Conservation (phyloP, 805 yeast species). For the Wickerhamomyces bovis region DNA sequence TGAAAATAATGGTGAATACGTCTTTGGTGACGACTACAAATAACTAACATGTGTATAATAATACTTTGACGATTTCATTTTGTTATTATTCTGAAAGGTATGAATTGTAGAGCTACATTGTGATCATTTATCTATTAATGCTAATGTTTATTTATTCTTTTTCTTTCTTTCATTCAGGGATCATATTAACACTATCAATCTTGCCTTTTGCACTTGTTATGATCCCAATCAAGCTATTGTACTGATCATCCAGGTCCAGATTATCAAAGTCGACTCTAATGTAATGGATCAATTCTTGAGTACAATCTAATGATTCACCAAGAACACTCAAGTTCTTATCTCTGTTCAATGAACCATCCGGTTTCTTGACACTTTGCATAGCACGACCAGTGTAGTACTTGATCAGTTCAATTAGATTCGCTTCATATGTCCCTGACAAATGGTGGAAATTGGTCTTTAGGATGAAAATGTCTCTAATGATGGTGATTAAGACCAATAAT, state of each 20-base stretch:
- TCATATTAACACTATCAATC: constrained; percentile 12
- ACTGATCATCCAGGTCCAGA: constrained; percentile 9
- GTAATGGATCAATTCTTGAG: constrained; percentile 28
- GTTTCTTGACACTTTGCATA: constrained; percentile 20
- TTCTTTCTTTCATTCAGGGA: constrained; percentile 4
- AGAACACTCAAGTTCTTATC: constrained; percentile 34
- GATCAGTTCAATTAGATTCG: constrained; percentile 37
- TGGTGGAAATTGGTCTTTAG: constrained; percentile 53
- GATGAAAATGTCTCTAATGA: constrained; percentile 47
- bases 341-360: constrained; percentile 17
- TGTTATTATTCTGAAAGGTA: neutral
- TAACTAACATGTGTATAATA: neutral
- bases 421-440: constrained; percentile 32
- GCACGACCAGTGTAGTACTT: constrained; percentile 46
- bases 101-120: neutral
- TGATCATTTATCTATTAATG: neutral
- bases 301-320: constrained; percentile 37
- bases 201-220: constrained; percentile 9
- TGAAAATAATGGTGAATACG: constrained; percentile 4
- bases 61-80: neutral
- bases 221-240: constrained; percentile 5
- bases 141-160: neutral
- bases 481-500: constrained; percentile 31
- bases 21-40: constrained; percentile 5
- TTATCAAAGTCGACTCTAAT: constrained; percentile 12